Conservation (phyloP, 164 flowering plant genomes). For the Annona cherimola region DNA sequence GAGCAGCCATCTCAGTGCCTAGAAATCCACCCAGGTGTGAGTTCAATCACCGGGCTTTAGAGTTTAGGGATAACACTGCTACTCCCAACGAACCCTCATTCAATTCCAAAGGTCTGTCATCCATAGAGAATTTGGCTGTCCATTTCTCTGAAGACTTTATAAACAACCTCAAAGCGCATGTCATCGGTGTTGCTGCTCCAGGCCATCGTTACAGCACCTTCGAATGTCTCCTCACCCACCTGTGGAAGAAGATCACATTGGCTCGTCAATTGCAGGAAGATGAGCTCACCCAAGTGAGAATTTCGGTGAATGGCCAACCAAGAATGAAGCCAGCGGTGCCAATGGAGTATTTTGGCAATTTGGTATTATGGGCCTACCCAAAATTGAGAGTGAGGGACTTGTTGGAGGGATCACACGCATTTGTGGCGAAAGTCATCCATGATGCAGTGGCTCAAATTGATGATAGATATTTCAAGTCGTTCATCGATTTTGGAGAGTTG, state of each 20-base stretch:
- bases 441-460: constrained; percentile 9
- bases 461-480: constrained; percentile 18
- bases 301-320: constrained; percentile 25
- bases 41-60: constrained; percentile 9
- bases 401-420: constrained; percentile 1
- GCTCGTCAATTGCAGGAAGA: constrained; percentile 12
- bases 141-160: constrained; percentile 23
- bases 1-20: constrained; percentile 3
- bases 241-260: constrained; percentile 28
- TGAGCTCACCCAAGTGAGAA: constrained; percentile 21
- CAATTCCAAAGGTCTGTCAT: too few species aligned
- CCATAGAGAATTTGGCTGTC: constrained; percentile 5
- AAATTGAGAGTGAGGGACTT: constrained; percentile 12
- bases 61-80: constrained; percentile 3
- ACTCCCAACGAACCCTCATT: background rate
- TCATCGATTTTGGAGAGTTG: constrained; percentile 16
- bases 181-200: background rate
- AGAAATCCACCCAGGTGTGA: constrained; percentile 5
- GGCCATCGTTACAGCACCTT: constrained; percentile 19
- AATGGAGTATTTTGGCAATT: constrained; percentile 17
- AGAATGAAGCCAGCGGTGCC: constrained; percentile 16
- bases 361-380: constrained; percentile 19
- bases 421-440: constrained; percentile 10
- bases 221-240: constrained; percentile 25
- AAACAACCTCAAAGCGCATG: constrained; percentile 21